phyloP scores from a whole-genome alignment of 257 asterid species.

The Solanum dulcamara region DNA sequence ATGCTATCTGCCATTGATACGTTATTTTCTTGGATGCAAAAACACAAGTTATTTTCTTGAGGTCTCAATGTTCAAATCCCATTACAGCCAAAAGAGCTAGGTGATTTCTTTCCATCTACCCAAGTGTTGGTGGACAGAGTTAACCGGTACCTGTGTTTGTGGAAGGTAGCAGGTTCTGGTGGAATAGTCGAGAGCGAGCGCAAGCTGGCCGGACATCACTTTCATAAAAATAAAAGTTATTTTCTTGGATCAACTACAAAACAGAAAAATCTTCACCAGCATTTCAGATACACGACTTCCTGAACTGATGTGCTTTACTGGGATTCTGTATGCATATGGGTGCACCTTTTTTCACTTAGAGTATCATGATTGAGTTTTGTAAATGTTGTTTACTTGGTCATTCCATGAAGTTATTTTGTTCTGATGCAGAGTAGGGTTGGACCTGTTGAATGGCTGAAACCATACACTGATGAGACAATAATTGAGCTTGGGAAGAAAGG shows the following conservation, averaged over 20 bases:
- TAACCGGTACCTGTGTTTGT: not conserved
- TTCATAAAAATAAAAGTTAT: not conserved
- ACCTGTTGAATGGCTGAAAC: conserved; percentile 98
- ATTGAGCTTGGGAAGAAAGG: conserved; percentile 87
- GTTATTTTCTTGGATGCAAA: not conserved
- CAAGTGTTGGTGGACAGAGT: not conserved
- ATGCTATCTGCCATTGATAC: not conserved
- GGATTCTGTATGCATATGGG: not conserved
- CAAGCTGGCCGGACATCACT: not conserved
- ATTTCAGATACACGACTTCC: not conserved
- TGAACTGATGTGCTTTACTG: not conserved
- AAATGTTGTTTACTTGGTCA: not conserved
- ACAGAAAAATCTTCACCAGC: not conserved
- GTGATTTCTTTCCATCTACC: not conserved
- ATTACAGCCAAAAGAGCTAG: not conserved
- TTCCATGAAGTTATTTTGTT: conserved; percentile 9
- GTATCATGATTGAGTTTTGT: not conserved
- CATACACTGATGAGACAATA: conserved; percentile 94
- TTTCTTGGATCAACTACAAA: not conserved
- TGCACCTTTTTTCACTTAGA: not conserved
- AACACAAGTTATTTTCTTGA: not conserved
- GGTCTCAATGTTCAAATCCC: not conserved
- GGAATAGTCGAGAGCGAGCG: not conserved
- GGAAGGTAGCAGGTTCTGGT: not conserved
- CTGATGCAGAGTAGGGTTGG: conserved; percentile 97